Evolutionary conservation across 768 basidiomycete genomes (phyloP).

Genomic region (Thelephora aurantiotincta): DNA sequence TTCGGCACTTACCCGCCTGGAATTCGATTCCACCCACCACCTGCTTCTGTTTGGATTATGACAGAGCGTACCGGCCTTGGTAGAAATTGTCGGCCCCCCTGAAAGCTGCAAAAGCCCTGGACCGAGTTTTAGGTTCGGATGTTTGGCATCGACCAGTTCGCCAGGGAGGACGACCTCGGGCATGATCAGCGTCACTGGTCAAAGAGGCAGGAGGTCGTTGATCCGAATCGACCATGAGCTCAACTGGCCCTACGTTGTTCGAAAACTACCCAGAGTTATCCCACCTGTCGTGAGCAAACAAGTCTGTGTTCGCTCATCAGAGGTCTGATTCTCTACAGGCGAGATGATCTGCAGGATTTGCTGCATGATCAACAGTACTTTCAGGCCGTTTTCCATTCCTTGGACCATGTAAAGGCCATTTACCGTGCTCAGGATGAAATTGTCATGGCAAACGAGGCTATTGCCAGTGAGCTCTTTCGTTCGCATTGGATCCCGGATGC

Average conservation of each 20-base stretch:
- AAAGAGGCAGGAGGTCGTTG: background rate
- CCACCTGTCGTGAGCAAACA: constrained; percentile 45
- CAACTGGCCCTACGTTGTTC: constrained; percentile 9
- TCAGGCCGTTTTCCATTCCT: constrained; percentile 74
- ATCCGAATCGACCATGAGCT: constrained; percentile 10
- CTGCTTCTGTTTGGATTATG: constrained; percentile 60
- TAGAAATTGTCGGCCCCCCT: constrained; percentile 31
- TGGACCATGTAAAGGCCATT: constrained; percentile 58
- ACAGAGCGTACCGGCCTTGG: constrained; percentile 55
- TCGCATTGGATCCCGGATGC: background rate
- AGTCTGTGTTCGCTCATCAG: background rate
- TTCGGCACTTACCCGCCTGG: constrained; percentile 57
- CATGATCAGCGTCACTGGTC: constrained; percentile 22
- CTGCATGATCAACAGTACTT: constrained; percentile 73
- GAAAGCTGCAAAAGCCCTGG: constrained; percentile 57
- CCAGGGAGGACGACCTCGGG: constrained; percentile 61
- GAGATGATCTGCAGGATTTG: constrained; percentile 85
- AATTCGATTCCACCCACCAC: constrained; percentile 85
- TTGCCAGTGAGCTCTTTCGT: constrained; percentile 51
- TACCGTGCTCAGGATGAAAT: constrained; percentile 69
- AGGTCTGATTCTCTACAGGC: constrained; percentile 26
- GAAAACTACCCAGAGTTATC: constrained; percentile 63
- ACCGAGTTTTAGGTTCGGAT: constrained; percentile 74
- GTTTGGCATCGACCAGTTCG: constrained; percentile 57
- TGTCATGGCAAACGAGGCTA: constrained; percentile 71